phyloP scores from a whole-genome alignment of 2,329 filamentous ascomycete genomes.

The Penicillium sp. region DNA sequence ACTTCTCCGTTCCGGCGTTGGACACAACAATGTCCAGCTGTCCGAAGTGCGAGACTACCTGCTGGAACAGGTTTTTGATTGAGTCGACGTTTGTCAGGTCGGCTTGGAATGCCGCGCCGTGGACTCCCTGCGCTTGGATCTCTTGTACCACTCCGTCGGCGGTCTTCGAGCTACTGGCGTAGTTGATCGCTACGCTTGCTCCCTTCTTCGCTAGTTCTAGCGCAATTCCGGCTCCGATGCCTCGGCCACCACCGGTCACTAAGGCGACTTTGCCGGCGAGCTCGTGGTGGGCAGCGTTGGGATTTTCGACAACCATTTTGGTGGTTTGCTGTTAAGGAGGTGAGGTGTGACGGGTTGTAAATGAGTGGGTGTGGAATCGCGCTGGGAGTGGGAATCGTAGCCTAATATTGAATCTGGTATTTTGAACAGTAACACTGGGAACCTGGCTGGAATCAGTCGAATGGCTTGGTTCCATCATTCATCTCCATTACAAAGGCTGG shows the following conservation, averaged over 20 bases:
- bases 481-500: background rate
- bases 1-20: conserved; percentile 56
- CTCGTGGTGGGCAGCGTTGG: conserved; percentile 14
- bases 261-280: conserved; percentile 39
- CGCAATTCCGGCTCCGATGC: conserved; percentile 43
- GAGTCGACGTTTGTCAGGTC: conserved; percentile 64
- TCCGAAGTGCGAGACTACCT: conserved; percentile 59
- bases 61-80: conserved; percentile 61
- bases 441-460: background rate
- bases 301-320: conserved; percentile 18
- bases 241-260: conserved; percentile 38
- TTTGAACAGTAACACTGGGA: background rate
- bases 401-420: background rate
- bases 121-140: conserved; percentile 63
- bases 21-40: conserved; percentile 29
- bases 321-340: background rate
- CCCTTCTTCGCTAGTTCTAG: conserved; percentile 41
- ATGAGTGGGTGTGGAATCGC: background rate
- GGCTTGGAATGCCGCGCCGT: conserved; percentile 64
- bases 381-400: background rate
- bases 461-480: background rate
- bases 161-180: conserved; percentile 59
- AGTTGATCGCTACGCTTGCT: conserved; percentile 42
- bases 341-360: background rate
- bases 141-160: conserved; percentile 64